Evolutionary conservation across 176 grass and related monocot genomes (phyloP).

Genomic region (Carex cristatella): DNA sequence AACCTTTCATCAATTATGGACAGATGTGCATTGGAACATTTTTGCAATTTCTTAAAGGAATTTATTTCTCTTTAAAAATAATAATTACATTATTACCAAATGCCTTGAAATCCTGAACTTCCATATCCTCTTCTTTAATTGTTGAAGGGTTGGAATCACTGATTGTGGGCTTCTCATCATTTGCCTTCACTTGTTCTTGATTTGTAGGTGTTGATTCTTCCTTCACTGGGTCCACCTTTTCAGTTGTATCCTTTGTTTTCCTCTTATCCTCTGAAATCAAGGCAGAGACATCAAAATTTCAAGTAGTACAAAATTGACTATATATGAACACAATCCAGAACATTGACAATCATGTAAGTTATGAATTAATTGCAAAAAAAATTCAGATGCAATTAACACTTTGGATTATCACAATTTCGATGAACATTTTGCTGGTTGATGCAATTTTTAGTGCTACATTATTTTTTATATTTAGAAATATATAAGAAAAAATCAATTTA

Average conservation of each 20-base stretch:
- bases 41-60: neutral
- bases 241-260: neutral
- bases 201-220: neutral
- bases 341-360: neutral
- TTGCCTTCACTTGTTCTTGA: neutral
- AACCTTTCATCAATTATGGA: neutral
- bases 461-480: neutral
- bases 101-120: neutral
- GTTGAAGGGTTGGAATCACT: slow-evolving; percentile 6
- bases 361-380: neutral
- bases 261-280: slow-evolving; percentile 2
- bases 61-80: neutral
- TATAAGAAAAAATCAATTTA: neutral
- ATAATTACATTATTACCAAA: slow-evolving; percentile 3
- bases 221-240: slow-evolving; percentile 2
- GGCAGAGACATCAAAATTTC: neutral
- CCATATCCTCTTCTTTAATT: neutral
- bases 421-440: neutral
- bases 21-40: neutral
- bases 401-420: neutral
- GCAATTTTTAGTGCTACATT: neutral
- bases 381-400: neutral
- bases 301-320: neutral
- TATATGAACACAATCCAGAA: neutral
- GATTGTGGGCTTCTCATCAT: slow-evolving; percentile 3